Evolutionary conservation across 2,329 filamentous ascomycete genomes (phyloP), one percentile per base, ranked within the genome.

Genomic region (Endocalyx cinctus): DNA sequence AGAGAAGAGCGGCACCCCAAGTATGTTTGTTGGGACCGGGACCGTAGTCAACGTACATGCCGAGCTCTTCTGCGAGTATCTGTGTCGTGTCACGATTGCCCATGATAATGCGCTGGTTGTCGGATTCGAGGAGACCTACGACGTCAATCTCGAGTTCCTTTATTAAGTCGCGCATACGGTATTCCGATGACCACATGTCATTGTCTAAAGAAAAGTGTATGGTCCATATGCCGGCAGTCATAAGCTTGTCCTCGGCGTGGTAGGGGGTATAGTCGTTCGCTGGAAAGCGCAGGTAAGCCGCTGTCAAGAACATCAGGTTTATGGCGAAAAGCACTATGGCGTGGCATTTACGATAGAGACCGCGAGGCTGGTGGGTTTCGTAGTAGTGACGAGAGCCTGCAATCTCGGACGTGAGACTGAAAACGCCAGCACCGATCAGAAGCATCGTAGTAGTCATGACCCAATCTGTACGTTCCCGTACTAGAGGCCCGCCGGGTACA

Each of bases 21-120:
- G 92, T 98, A 66, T 98, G 92, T 67, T 97, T 98, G 74, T 98
- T 95, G 6, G 92, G 92, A 2, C 92, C 92, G 18, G 92, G 92
- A 35, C 92, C 92, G 53, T 88, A 96, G 66, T 98, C 92, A 31
- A 94, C 89, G 55, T 96, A 98, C 92, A 98, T 98, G 49, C 92
- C 92, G 10, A 98, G 74, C 47, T 98, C 89, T 58, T 97, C 90
- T 14, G 92, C 89, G 7, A 98, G 75, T 63, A 87, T 94, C 57
- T 97, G 92, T 2, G 92, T 96, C 7, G 87, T 84, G 58, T 98
- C 92, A 46, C 92, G 84, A 65, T 97, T 98, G 53, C 92, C 92
- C 92, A 97, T 98, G 69, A 98, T 98, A 64, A 98, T 95, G 48
- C 90, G 86, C 65, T 98, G 92, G 22, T 87, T 74, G 57, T 98